Evolutionary conservation across 2,329 filamentous ascomycete genomes (phyloP).

Genomic region (Gaeumannomyces sp.): DNA sequence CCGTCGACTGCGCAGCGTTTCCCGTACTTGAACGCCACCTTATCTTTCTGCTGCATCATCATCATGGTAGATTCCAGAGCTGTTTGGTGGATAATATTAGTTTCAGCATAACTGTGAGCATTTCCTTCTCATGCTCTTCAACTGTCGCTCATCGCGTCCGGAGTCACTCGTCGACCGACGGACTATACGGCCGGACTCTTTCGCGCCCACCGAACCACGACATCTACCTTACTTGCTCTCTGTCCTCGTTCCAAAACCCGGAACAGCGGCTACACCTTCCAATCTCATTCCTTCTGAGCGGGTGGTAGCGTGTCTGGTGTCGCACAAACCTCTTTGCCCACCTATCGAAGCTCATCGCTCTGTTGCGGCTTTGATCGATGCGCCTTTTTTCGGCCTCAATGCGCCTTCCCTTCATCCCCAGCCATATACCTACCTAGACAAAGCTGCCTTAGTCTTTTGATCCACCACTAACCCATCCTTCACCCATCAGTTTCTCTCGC

Average conservation of each 20-base stretch:
- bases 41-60: constrained; percentile 6
- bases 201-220: not conserved
- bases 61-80: constrained; percentile 9
- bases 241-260: not conserved
- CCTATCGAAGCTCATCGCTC: not conserved
- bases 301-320: not conserved
- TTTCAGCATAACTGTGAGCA: constrained; percentile 9
- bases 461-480: not conserved
- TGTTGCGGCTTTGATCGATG: not conserved
- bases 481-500: not conserved
- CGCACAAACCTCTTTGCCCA: not conserved
- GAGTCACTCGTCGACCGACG: no score
- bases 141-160: not conserved
- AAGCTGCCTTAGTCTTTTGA: no score
- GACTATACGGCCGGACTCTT: not conserved
- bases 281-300: not conserved
- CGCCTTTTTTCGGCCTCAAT: not conserved
- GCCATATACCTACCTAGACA: no score
- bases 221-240: not conserved
- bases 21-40: not conserved
- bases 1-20: not conserved
- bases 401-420: not conserved
- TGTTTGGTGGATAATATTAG: not conserved
- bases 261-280: not conserved
- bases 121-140: not conserved